These are phyloP conservation scores for Cordyceps cicadae DNA, from an alignment of 2,329 filamentous ascomycete species.

Conservation along the genomic window DNA sequence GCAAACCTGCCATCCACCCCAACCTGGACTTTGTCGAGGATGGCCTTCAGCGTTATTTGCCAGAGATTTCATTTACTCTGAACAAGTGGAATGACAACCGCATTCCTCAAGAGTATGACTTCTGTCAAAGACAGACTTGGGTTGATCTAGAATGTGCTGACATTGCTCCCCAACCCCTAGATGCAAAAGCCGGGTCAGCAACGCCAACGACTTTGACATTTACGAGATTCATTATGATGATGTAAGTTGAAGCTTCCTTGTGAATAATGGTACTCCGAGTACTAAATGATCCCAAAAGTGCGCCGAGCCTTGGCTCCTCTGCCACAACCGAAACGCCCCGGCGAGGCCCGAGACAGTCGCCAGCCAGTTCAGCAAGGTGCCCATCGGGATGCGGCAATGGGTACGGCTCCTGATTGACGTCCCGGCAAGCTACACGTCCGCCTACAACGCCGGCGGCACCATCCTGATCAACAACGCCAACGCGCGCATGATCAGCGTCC, in stretches of 20 bases:
- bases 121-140: background rate
- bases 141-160: background rate
- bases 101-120: background rate
- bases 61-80: conserved; percentile 1
- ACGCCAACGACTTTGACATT: conserved; percentile 7
- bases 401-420: conserved; percentile 6
- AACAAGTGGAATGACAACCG: conserved; percentile 2
- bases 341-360: background rate
- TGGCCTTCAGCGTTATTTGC: background rate
- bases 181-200: background rate
- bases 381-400: conserved; percentile 5
- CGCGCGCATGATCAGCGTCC: conserved; percentile 2
- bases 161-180: background rate
- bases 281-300: background rate
- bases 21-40: conserved; percentile 6
- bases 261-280: background rate
- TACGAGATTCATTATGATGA: conserved; percentile 4
- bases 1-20: background rate
- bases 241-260: background rate
- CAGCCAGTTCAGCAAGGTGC: conserved; percentile 5
- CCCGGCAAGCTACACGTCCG: background rate
- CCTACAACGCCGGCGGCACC: background rate
- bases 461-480: background rate
- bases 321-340: background rate
- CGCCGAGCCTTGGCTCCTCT: conserved; percentile 1